phyloP scores from a whole-genome alignment of 2,329 filamentous ascomycete genomes.

The Colletotrichum sp. region DNA sequence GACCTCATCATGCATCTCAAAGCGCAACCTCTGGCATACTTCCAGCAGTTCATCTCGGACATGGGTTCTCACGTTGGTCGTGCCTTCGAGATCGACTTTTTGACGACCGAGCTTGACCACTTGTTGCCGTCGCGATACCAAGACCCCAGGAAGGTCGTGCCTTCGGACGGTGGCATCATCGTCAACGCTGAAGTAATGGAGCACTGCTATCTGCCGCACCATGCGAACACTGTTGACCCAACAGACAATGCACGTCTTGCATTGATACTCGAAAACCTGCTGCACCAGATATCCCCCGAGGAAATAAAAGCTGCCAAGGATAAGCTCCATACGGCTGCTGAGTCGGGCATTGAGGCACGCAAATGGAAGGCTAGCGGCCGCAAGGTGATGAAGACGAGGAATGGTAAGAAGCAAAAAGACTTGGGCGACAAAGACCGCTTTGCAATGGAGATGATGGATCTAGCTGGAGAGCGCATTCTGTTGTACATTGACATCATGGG shows the following conservation, averaged over 20 bases:
- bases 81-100: conserved; percentile 11
- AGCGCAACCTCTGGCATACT: conserved; percentile 62
- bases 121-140: conserved; percentile 47
- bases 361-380: conserved; percentile 48
- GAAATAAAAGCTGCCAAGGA: conserved; percentile 39
- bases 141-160: conserved; percentile 43
- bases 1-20: conserved; percentile 62
- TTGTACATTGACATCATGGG: conserved; percentile 17
- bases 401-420: conserved; percentile 21
- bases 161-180: conserved; percentile 40
- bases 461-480: conserved; percentile 49
- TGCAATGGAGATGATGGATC: conserved; percentile 47
- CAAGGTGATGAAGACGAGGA: conserved; percentile 27
- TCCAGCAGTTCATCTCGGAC: conserved; percentile 55
- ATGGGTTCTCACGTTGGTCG: conserved; percentile 1
- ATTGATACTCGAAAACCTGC: conserved; percentile 68
- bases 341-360: conserved; percentile 54
- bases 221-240: conserved; percentile 64
- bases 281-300: conserved; percentile 56
- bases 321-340: conserved; percentile 43
- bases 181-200: conserved; percentile 53
- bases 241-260: conserved; percentile 78
- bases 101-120: conserved; percentile 43
- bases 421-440: conserved; percentile 40
- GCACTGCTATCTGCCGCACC: conserved; percentile 68